A percentile compares a stretch with the other conserved stretches of the same genome.
phyloP scores from a whole-genome alignment of 73 alveolate genomes.

The Paramecium tetraurelia region DNA sequence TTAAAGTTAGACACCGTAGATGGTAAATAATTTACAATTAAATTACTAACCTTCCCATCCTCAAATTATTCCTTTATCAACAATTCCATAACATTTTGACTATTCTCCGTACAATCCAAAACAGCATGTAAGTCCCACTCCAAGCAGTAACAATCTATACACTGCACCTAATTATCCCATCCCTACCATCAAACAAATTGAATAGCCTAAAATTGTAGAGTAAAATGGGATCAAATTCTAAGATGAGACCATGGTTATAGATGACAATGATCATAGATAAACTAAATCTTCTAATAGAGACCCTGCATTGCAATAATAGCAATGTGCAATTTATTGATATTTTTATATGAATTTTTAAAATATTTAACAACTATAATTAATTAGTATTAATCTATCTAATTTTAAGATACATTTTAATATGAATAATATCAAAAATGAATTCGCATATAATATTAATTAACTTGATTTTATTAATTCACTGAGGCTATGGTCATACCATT shows the following conservation, averaged over 20 bases:
- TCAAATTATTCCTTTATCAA: background rate
- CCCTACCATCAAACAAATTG: background rate
- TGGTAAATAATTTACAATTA: background rate
- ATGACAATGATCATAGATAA: background rate
- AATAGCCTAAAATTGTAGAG: background rate
- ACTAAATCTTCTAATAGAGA: background rate
- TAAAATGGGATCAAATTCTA: background rate
- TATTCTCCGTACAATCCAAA: background rate
- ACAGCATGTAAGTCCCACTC: background rate
- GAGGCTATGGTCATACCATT: background rate
- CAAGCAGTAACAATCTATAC: background rate
- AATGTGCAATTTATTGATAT: background rate
- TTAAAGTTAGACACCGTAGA: background rate
- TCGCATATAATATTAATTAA: background rate
- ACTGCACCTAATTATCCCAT: background rate
- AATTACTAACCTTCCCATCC: background rate
- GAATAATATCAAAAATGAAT: background rate
- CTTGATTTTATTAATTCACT: background rate
- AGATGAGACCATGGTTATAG: slow-evolving; percentile 1
- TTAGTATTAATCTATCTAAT: background rate
- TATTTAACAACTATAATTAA: background rate
- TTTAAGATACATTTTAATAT: too few relatives aligned
- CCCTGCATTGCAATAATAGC: background rate
- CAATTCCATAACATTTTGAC: background rate
- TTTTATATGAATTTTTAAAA: background rate